Conservation (phyloP, 805 yeast genomes). For the Myxozyma vanderwaltii region DNA sequence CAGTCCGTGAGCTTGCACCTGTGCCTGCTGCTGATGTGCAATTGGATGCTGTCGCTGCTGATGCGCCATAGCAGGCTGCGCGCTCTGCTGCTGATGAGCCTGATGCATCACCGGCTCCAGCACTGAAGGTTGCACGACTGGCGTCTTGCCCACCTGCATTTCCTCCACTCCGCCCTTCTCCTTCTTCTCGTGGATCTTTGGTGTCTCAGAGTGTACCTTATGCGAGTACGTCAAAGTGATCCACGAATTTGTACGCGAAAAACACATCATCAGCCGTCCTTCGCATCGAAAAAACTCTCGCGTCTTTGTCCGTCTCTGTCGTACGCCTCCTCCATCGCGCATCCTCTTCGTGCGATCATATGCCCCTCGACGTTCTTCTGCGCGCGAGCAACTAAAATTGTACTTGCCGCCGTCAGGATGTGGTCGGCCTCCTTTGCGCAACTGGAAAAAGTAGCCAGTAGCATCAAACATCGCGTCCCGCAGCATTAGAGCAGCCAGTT, state of each 20-base stretch:
- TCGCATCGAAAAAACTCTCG: constrained; percentile 32
- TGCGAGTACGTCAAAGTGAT: constrained; percentile 29
- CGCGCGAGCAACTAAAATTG: constrained; percentile 32
- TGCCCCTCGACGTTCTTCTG: constrained; percentile 32
- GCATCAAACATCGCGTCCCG: constrained; percentile 31
- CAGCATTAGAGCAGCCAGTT: constrained; percentile 29
- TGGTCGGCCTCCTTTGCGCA: constrained; percentile 32
- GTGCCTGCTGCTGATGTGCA: constrained; percentile 14
- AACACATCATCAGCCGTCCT: constrained; percentile 28
- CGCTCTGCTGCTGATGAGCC: not conserved
- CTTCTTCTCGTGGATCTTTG: constrained; percentile 30
- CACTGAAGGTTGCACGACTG: not conserved
- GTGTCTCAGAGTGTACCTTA: constrained; percentile 28
- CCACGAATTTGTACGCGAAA: constrained; percentile 31
- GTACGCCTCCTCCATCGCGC: constrained; percentile 33
- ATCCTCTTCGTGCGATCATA: constrained; percentile 33
- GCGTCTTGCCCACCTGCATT: not conserved
- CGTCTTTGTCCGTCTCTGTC: constrained; percentile 30
- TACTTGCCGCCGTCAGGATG: constrained; percentile 34
- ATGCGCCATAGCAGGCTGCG: not conserved
- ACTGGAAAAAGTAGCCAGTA: constrained; percentile 31
- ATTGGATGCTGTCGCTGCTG: not conserved
- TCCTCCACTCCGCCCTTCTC: constrained; percentile 3
- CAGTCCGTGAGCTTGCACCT: constrained; percentile 1
- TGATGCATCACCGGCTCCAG: constrained; percentile 2